Conservation (phyloP, 495 filamentous ascomycete species). For the Podospora australis region DNA sequence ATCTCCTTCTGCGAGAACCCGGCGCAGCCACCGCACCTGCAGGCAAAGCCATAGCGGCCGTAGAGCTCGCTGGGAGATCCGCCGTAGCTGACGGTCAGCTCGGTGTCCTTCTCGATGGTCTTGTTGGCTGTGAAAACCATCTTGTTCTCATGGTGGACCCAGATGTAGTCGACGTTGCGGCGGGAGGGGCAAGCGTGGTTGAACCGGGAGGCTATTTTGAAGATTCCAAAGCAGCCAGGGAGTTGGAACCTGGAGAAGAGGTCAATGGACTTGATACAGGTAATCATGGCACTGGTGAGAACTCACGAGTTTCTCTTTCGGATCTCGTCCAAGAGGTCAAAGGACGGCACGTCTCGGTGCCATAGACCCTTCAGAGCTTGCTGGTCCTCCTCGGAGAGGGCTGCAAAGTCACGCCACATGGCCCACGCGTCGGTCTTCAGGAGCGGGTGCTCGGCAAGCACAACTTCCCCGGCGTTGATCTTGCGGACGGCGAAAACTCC, state of each 20-base stretch:
- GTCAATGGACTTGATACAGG: too few species aligned
- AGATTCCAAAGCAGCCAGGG: neutral
- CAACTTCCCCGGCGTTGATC: neutral
- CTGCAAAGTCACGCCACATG: neutral
- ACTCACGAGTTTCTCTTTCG: too few species aligned
- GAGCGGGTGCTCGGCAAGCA: neutral
- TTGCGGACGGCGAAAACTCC: neutral
- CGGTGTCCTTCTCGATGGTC: constrained; percentile 8
- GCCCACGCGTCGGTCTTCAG: neutral
- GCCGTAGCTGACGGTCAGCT: constrained; percentile 26
- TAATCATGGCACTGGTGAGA: too few species aligned
- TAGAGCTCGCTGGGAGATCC: constrained; percentile 9
- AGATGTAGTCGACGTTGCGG: neutral
- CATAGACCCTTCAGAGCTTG: too few species aligned
- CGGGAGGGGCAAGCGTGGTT: neutral
- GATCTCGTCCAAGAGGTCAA: too few species aligned
- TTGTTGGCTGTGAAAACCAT: neutral
- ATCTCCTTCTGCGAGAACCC: constrained; percentile 11
- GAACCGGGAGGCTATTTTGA: neutral
- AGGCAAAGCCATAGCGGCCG: constrained; percentile 22
- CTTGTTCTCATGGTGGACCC: neutral
- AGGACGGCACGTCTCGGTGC: too few species aligned
- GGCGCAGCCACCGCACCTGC: constrained; percentile 20
- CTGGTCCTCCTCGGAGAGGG: too few species aligned
- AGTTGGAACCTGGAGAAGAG: neutral